Percentiles rank a stretch among this genome's conserved stretches.
Conservation (phyloP, 108 stramenopile genomes). For the Aurantiochytrium sp. region DNA sequence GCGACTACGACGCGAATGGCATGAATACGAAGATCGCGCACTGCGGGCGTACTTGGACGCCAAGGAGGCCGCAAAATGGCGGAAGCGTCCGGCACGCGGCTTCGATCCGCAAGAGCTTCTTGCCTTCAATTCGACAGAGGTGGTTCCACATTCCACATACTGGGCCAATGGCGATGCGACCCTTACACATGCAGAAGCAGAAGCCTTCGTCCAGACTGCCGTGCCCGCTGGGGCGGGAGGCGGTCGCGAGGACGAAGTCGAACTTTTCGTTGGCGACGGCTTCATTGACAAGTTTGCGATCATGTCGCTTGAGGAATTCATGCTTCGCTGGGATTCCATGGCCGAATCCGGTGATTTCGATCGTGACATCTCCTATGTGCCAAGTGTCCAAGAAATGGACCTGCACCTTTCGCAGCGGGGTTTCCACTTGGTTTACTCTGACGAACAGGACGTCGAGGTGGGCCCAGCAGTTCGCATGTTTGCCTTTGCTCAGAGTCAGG, state of each 20-base stretch:
- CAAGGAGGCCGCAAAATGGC: neutral
- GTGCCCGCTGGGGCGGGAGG: neutral
- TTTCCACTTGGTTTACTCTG: neutral
- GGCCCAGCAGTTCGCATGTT: neutral
- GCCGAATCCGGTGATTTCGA: neutral
- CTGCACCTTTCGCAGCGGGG: neutral
- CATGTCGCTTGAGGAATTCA: neutral
- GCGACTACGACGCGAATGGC: neutral
- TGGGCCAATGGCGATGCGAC: too few relatives aligned
- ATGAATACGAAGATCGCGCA: neutral
- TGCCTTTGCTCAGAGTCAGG: neutral
- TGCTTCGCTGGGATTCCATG: conserved; percentile 13
- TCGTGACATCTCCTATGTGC: neutral
- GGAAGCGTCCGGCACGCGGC: neutral
- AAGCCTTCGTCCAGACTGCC: neutral
- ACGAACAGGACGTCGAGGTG: neutral
- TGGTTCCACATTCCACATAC: neutral
- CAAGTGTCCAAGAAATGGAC: neutral
- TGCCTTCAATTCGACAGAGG: neutral
- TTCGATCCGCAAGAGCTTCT: neutral
- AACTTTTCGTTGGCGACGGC: neutral
- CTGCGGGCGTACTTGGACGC: neutral
- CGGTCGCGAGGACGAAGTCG: neutral
- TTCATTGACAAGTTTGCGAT: neutral
- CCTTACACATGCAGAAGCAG: neutral